phyloP scores from a whole-genome alignment of 805 yeast species.

The Scheffersomyces coipomensis region DNA sequence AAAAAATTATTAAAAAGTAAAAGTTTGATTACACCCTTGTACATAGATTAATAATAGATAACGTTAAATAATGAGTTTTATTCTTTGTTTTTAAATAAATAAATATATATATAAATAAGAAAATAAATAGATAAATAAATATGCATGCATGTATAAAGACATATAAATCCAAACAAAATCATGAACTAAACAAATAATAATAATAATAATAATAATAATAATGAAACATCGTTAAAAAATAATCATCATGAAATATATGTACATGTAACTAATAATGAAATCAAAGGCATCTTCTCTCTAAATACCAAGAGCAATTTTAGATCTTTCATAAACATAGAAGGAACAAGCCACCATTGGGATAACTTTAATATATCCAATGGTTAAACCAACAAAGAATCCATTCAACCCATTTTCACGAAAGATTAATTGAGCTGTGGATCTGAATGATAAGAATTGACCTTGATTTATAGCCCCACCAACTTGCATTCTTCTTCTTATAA shows the following conservation, averaged over 20 bases:
- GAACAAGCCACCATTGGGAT: conserved; percentile 98
- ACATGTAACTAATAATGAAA: conserved; percentile 2
- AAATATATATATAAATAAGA: conserved; percentile 4
- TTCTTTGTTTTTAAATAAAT: neutral
- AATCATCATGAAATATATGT: conserved; percentile 13
- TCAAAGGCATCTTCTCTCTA: too few species aligned
- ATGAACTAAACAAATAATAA: neutral
- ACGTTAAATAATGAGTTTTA: neutral
- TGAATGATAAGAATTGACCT: conserved; percentile 55
- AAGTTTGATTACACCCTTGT: neutral
- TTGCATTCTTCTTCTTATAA: conserved; percentile 91
- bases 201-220: conserved; percentile 1
- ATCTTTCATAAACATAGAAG: conserved; percentile 88
- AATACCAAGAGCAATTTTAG: conserved; percentile 69
- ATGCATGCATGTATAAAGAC: conserved; percentile 1
- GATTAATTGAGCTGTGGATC: conserved; percentile 56
- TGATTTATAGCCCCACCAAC: conserved; percentile 77
- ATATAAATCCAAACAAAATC: neutral
- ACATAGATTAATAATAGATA: conserved; percentile 1
- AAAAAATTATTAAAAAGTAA: too few species aligned
- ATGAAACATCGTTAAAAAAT: neutral
- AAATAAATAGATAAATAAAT: conserved; percentile 8
- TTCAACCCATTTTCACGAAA: conserved; percentile 72
- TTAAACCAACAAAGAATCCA: conserved; percentile 92
- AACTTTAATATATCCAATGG: conserved; percentile 93